phyloP scores from a whole-genome alignment of 805 yeast species.

The Candida taoyuanica region DNA sequence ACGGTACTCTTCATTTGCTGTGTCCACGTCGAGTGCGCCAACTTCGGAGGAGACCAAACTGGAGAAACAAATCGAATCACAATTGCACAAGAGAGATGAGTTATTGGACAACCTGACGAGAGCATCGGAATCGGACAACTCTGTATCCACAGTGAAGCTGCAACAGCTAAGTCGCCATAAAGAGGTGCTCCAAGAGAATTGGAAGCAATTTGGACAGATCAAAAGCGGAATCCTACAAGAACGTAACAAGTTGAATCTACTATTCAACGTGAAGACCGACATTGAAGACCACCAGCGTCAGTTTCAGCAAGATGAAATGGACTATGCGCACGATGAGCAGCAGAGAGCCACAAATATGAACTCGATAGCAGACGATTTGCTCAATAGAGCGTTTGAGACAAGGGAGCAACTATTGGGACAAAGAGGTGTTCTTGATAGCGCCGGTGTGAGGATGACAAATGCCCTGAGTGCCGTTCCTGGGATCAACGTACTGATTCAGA shows the following conservation, averaged over 20 bases:
- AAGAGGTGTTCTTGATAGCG: constrained; percentile 54
- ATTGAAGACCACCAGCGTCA: constrained; percentile 61
- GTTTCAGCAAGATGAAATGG: constrained; percentile 44
- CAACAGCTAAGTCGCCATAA: constrained; percentile 82
- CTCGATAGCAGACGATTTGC: constrained; percentile 69
- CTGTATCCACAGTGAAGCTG: constrained; percentile 63
- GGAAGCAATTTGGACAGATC: constrained; percentile 56
- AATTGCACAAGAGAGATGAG: constrained; percentile 50
- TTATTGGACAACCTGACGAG: constrained; percentile 46
- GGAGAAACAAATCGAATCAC: constrained; percentile 45
- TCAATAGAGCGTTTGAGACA: constrained; percentile 84
- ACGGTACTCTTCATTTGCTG: constrained; percentile 50
- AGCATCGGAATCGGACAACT: constrained; percentile 50
- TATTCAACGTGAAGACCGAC: constrained; percentile 74
- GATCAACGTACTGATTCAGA: constrained; percentile 63
- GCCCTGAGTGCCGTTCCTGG: constrained; percentile 78
- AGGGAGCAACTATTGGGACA: constrained; percentile 80
- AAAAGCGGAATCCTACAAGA: constrained; percentile 60
- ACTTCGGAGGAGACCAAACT: constrained; percentile 43
- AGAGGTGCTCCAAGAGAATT: constrained; percentile 70
- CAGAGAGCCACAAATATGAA: constrained; percentile 69
- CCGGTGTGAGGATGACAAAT: constrained; percentile 58
- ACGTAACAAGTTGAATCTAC: constrained; percentile 67
- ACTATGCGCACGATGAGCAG: constrained; percentile 75
- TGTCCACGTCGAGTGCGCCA: constrained; percentile 44